These are phyloP conservation scores for Termitomyces sp. DNA, from an alignment of 768 basidiomycete species.

Conservation along the genomic window DNA sequence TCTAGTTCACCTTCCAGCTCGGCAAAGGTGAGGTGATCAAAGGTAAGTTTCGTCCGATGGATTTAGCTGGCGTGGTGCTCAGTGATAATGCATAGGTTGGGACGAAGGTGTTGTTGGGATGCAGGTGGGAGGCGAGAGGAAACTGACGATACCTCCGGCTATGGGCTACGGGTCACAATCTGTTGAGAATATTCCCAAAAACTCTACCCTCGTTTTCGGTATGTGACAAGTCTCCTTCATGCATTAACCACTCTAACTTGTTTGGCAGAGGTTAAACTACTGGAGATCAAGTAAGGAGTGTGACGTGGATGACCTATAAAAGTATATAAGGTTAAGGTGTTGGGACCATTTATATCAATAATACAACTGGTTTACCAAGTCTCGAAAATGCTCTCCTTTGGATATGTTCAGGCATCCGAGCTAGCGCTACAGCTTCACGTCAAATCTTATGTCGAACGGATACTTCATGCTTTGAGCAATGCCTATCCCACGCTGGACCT, in stretches of 20 bases:
- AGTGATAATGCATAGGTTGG: conserved; percentile 53
- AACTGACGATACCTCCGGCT: conserved; percentile 66
- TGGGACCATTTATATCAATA: not conserved
- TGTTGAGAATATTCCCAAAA: conserved; percentile 61
- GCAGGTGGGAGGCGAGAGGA: conserved; percentile 86
- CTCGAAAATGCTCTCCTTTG: not conserved
- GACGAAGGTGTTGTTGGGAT: conserved; percentile 90
- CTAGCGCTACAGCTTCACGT: not conserved
- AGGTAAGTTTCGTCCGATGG: conserved; percentile 35
- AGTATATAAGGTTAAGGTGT: not conserved
- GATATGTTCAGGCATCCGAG: not conserved
- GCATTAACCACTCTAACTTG: not conserved
- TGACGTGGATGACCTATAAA: not conserved
- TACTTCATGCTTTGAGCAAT: no score
- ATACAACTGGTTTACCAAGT: not conserved
- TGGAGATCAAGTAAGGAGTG: conserved; percentile 53
- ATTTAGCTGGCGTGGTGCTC: not conserved
- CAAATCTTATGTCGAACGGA: no score
- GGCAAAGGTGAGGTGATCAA: conserved; percentile 92
- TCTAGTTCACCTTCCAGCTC: conserved; percentile 69
- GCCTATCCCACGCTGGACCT: no score
- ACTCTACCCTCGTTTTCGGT: conserved; percentile 84
- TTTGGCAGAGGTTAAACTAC: conserved; percentile 62
- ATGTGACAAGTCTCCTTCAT: conserved; percentile 16
- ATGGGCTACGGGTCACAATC: conserved; percentile 69